Evolutionary conservation across 768 basidiomycete genomes (phyloP), one percentile per base, ranked within the genome.

Genomic region (Megacollybia marginata): DNA sequence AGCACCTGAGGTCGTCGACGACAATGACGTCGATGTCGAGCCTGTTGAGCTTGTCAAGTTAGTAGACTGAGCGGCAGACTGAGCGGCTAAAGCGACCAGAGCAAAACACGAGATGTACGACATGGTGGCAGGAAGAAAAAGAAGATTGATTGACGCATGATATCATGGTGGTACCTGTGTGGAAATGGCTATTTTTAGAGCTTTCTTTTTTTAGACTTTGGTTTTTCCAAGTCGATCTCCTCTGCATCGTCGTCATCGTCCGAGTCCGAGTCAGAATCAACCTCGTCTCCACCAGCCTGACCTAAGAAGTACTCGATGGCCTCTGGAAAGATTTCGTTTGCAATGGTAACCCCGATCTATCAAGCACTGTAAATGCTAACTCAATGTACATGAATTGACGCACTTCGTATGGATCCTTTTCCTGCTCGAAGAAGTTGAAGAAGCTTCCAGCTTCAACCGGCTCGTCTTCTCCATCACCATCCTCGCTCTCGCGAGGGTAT

Each of bases 161-260:
- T 6, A 28, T 28, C 23, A 28, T 6, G 6, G 23, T 2, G 23
- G 2, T 3, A 28, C 4, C 23, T 28, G 6, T 28, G 2, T 28
- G 2, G 23, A 28, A 2, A 6, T 28, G 6, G 23, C 23, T 28
- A 28, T 28, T 28, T 61, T 65, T 72, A 83, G 47, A 79, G 74
- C 60, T 78, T 80, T 68, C 76, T 80, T 69, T 84, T 88, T 69
- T 91, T 91, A 48, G 80, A 60, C 54, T 79, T 75, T 40, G 89
- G 90, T 66, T 88, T 85, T 65, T 92, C 90, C 50, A 92, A 69
- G 67, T 92, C 90, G 67, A 92, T 92, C 64, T 92, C 90, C 42
- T 83, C 88, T 42, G 79, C 88, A 19, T 88, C 83, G 20, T 85
- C 83, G 3, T 88, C 85, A 7, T 84, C 82, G 11, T 85, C 82